A percentile compares a stretch with the other conserved stretches of the same genome.
Conservation (phyloP, 2,329 filamentous ascomycete species). For the Curvularia eragrostidis region DNA sequence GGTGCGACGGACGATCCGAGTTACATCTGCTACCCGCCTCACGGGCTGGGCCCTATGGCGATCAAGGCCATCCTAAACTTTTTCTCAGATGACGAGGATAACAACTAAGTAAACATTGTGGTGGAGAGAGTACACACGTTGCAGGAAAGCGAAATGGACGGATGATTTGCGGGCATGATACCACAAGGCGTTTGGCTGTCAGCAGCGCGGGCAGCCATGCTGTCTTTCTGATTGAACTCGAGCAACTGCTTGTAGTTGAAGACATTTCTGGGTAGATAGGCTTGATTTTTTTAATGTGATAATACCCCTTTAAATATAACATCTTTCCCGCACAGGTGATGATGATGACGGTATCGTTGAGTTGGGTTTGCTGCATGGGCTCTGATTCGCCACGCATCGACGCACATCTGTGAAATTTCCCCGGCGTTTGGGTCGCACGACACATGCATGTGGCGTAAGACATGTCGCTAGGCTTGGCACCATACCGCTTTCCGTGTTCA, state of each 20-base stretch:
- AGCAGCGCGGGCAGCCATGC: conserved; percentile 8
- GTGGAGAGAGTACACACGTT: conserved; percentile 12
- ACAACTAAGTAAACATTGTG: conserved; percentile 28
- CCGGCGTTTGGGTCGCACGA: neutral
- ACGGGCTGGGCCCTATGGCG: conserved; percentile 81
- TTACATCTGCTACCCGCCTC: conserved; percentile 88
- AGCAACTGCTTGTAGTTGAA: conserved; percentile 9
- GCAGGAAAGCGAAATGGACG: conserved; percentile 17
- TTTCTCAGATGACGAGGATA: conserved; percentile 72
- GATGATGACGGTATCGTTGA: neutral
- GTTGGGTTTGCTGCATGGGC: neutral
- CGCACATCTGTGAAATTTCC: neutral
- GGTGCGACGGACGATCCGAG: conserved; percentile 83
- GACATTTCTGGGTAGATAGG: conserved; percentile 16
- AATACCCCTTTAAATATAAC: conserved; percentile 13
- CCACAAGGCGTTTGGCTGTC: conserved; percentile 26
- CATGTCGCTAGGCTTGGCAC: neutral
- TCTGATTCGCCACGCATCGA: neutral
- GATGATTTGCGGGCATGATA: conserved; percentile 27
- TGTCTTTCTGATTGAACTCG: conserved; percentile 7
- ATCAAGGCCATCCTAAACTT: conserved; percentile 88
- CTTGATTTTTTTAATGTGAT: conserved; percentile 20
- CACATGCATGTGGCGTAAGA: conserved; percentile 4
- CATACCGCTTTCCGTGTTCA: no score
- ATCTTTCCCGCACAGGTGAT: neutral